Percentiles rank a stretch among this genome's conserved stretches.
phyloP scores from a whole-genome alignment of 805 yeast genomes.

The Candida tammaniensis region DNA sequence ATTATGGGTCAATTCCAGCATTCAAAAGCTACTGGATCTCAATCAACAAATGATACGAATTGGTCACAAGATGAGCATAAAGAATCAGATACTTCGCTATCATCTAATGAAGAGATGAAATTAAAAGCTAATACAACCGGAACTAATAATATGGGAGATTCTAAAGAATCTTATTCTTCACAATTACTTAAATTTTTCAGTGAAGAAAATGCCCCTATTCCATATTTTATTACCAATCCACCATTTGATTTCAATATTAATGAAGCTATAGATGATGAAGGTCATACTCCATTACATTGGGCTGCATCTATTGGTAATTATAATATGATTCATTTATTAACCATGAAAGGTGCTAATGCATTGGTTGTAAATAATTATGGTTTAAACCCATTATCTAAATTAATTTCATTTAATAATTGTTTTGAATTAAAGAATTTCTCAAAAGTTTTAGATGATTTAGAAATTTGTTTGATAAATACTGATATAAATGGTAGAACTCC shows the following conservation, averaged over 20 bases:
- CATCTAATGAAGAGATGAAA: constrained; percentile 25
- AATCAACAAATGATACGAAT: constrained; percentile 41
- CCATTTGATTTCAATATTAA: constrained; percentile 64
- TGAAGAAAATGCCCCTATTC: constrained; percentile 47
- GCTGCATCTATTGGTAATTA: constrained; percentile 93
- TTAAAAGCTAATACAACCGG: constrained; percentile 4
- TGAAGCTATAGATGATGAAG: constrained; percentile 88
- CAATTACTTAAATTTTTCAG: constrained; percentile 42
- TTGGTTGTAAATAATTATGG: constrained; percentile 58
- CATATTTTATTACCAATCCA: constrained; percentile 62
- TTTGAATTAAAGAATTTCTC: constrained; percentile 79
- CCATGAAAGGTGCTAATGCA: constrained; percentile 72
- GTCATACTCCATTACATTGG: constrained; percentile 96
- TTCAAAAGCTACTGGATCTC: constrained; percentile 23
- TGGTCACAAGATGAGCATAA: constrained; percentile 44
- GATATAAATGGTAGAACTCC: constrained; percentile 76
- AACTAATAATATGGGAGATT: constrained; percentile 14
- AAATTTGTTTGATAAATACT: constrained; percentile 72
- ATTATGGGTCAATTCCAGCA: constrained; percentile 19
- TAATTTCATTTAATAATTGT: constrained; percentile 85
- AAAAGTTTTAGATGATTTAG: constrained; percentile 68
- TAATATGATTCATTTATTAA: constrained; percentile 69
- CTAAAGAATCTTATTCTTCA: constrained; percentile 39
- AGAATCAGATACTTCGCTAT: constrained; percentile 41
- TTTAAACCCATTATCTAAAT: constrained; percentile 82